Percentiles rank a stretch among this genome's conserved stretches.
Evolutionary conservation across 2,329 filamentous ascomycete species (phyloP).

Genomic region (Aspergillus sp.): DNA sequence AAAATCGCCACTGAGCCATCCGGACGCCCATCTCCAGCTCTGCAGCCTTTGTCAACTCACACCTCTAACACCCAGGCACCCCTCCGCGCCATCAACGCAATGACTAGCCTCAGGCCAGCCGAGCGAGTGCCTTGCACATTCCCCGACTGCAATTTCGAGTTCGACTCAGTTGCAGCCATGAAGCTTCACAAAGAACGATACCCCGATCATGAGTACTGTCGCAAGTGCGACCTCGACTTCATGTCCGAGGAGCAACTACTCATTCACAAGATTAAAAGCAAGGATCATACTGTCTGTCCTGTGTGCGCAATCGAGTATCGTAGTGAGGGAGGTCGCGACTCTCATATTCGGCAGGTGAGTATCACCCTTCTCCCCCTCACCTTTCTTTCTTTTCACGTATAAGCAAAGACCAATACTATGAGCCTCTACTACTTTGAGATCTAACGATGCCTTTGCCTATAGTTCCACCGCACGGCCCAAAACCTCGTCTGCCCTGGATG

Average conservation of each 20-base stretch:
- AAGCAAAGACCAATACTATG: background rate
- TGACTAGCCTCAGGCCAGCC: background rate
- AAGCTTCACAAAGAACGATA: conserved; percentile 55
- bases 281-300: conserved; percentile 58
- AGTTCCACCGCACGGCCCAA: conserved; percentile 57
- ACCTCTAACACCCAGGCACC: background rate
- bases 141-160: conserved; percentile 50
- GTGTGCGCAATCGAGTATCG: conserved; percentile 62
- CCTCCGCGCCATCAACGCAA: background rate
- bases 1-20: background rate
- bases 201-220: conserved; percentile 47
- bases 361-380: background rate
- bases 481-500: conserved; percentile 57
- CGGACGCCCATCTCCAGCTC: background rate
- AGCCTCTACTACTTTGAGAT: background rate
- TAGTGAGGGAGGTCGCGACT: conserved; percentile 55
- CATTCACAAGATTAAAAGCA: conserved; percentile 54
- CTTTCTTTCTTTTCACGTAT: background rate
- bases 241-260: conserved; percentile 49
- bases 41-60: background rate
- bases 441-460: background rate
- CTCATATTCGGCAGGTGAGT: conserved; percentile 56
- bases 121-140: conserved; percentile 51
- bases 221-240: conserved; percentile 51
- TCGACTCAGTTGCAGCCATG: conserved; percentile 53